These are phyloP conservation scores for Fusarium anguioides DNA, from an alignment of 2,329 filamentous ascomycete species.

Conservation along the genomic window DNA sequence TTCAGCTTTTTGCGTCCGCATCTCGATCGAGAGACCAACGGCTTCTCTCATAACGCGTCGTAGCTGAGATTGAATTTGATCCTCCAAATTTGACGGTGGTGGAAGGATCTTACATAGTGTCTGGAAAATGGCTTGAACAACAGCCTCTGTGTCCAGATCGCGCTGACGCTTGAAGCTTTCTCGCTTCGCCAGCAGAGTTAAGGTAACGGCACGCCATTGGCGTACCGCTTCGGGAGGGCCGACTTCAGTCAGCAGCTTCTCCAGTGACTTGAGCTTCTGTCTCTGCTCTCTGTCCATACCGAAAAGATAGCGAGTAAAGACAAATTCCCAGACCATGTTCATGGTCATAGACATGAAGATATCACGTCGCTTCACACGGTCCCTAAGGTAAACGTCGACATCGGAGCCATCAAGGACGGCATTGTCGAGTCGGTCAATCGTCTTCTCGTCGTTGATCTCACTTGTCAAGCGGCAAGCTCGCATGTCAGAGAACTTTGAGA, in stretches of 20 bases:
- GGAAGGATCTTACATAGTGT: slow-evolving; percentile 87
- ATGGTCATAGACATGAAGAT: slow-evolving; percentile 99
- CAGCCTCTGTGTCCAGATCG: slow-evolving; percentile 90
- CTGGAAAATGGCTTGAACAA: slow-evolving; percentile 86
- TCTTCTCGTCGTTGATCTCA: slow-evolving; percentile 91
- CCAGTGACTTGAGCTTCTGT: slow-evolving; percentile 95
- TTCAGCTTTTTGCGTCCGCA: slow-evolving; percentile 96
- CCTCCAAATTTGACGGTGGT: slow-evolving; percentile 82
- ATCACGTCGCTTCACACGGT: slow-evolving; percentile 88
- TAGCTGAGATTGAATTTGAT: slow-evolving; percentile 84
- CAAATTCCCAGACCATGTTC: slow-evolving; percentile 99
- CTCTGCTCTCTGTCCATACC: slow-evolving; percentile 98
- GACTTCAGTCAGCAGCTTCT: slow-evolving; percentile 90
- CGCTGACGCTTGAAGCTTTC: slow-evolving; percentile 84
- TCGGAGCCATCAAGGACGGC: slow-evolving; percentile 93
- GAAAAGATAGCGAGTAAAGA: slow-evolving; percentile 97
- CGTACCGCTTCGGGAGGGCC: slow-evolving; percentile 90
- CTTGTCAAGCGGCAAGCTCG: slow-evolving; percentile 84
- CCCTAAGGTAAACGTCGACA: slow-evolving; percentile 86
- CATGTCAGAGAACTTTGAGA: slow-evolving; percentile 97
- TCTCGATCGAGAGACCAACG: slow-evolving; percentile 91
- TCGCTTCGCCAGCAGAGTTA: slow-evolving; percentile 86
- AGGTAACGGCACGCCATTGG: slow-evolving; percentile 95
- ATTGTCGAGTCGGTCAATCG: slow-evolving; percentile 94
- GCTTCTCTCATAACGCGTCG: slow-evolving; percentile 89